Evolutionary conservation across 2,329 filamentous ascomycete genomes (phyloP).

Genomic region (Fusarium papillatum): DNA sequence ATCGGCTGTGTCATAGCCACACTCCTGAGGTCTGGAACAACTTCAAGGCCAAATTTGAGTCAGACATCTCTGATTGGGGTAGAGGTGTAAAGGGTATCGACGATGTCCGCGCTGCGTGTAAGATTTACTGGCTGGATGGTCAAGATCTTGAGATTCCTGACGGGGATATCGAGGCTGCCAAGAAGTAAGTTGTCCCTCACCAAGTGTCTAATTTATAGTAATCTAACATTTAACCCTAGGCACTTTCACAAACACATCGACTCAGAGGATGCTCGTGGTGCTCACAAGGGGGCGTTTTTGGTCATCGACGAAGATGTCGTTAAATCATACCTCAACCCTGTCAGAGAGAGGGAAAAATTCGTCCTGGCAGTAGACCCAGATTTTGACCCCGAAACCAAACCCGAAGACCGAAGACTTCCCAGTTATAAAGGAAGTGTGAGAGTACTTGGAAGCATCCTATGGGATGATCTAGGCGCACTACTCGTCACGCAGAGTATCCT

Average conservation of each 20-base stretch:
- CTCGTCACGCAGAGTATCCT: constrained; percentile 45
- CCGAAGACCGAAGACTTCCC: constrained; percentile 5
- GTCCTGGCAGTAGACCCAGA: constrained; percentile 33
- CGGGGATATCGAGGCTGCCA: constrained; percentile 37
- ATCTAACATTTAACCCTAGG: constrained; percentile 5
- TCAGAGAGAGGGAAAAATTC: constrained; percentile 13
- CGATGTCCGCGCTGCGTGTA: constrained; percentile 26
- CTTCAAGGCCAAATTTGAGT: constrained; percentile 43
- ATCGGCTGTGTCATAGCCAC: constrained; percentile 36
- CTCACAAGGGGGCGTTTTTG: constrained; percentile 23
- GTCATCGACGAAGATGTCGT: constrained; percentile 41
- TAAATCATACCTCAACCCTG: constrained; percentile 39
- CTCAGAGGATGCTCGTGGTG: not conserved
- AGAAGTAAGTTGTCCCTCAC: constrained; percentile 19
- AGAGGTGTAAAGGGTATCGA: constrained; percentile 12
- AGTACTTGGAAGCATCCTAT: constrained; percentile 40
- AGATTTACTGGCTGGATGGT: constrained; percentile 41
- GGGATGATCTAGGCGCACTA: constrained; percentile 45
- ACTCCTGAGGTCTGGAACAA: constrained; percentile 39
- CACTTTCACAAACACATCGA: constrained; percentile 10
- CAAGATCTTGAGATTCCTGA: constrained; percentile 26
- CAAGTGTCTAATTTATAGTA: not conserved
- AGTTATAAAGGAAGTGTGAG: constrained; percentile 39
- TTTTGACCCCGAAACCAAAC: not conserved
- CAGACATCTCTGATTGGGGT: constrained; percentile 44